phyloP scores from a whole-genome alignment of 2,329 filamentous ascomycete species.

The Volutella citrinella region DNA sequence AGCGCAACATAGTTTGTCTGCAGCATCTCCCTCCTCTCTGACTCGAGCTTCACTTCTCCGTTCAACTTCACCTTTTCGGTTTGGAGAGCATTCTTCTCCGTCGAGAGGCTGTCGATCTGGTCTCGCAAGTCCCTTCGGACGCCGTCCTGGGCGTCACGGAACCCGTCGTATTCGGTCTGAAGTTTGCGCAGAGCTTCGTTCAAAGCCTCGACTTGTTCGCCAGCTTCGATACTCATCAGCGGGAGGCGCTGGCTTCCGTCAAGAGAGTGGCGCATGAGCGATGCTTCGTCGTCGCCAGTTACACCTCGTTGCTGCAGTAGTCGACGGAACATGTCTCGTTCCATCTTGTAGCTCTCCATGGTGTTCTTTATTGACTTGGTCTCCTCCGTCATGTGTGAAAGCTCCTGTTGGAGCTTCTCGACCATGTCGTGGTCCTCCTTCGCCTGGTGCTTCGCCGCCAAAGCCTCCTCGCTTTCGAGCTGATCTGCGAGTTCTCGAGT shows the following conservation, averaged over 20 bases:
- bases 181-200: conserved; percentile 80
- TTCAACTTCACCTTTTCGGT: conserved; percentile 75
- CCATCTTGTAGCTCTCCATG: conserved; percentile 89
- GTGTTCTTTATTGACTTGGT: conserved; percentile 77
- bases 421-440: conserved; percentile 68
- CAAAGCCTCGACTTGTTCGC: conserved; percentile 58
- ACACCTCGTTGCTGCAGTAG: conserved; percentile 74
- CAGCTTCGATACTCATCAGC: conserved; percentile 56
- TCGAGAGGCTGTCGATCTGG: conserved; percentile 76
- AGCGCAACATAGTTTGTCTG: conserved; percentile 83
- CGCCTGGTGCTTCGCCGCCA: conserved; percentile 61
- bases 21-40: conserved; percentile 84
- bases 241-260: conserved; percentile 54
- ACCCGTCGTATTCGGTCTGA: conserved; percentile 85
- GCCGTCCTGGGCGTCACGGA: conserved; percentile 78
- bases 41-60: conserved; percentile 78
- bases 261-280: conserved; percentile 69
- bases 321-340: conserved; percentile 95
- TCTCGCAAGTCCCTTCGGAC: conserved; percentile 81
- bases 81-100: conserved; percentile 79
- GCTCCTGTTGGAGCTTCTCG: conserved; percentile 67
- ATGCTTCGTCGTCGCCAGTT: conserved; percentile 61
- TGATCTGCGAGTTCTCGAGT: conserved; percentile 81
- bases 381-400: conserved; percentile 78
- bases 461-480: conserved; percentile 87